Conservation (phyloP, 345 rosid species). For the Syzygium aromaticum region DNA sequence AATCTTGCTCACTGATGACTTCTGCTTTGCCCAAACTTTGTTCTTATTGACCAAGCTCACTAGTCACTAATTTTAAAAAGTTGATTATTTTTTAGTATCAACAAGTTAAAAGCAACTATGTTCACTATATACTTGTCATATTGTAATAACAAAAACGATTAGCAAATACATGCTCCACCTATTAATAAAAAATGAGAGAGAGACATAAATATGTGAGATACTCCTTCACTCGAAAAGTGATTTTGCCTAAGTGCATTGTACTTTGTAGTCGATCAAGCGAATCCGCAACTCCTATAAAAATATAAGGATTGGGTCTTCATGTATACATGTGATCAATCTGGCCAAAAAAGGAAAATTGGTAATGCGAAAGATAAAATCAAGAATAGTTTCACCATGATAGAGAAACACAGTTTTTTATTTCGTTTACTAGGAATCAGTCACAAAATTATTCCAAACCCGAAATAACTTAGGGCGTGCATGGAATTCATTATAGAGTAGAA, state of each 20-base stretch:
- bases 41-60: no score
- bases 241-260: not conserved
- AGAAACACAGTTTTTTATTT: not conserved
- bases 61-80: not conserved
- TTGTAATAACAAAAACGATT: no score
- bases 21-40: not conserved
- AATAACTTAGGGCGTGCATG: no score
- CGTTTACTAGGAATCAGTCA: not conserved
- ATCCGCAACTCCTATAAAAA: not conserved
- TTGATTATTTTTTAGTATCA: not conserved
- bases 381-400: not conserved
- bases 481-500: no score
- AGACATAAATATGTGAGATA: not conserved
- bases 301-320: not conserved
- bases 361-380: not conserved
- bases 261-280: not conserved
- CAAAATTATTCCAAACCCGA: not conserved
- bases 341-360: not conserved
- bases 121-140: not conserved
- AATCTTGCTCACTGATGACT: not conserved
- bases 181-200: not conserved
- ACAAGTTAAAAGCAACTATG: not conserved
- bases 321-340: not conserved
- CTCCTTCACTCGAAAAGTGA: not conserved
- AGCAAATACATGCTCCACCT: not conserved